Evolutionary conservation across 2,329 filamentous ascomycete genomes (phyloP).

Genomic region (Cyphellophora attinorum): DNA sequence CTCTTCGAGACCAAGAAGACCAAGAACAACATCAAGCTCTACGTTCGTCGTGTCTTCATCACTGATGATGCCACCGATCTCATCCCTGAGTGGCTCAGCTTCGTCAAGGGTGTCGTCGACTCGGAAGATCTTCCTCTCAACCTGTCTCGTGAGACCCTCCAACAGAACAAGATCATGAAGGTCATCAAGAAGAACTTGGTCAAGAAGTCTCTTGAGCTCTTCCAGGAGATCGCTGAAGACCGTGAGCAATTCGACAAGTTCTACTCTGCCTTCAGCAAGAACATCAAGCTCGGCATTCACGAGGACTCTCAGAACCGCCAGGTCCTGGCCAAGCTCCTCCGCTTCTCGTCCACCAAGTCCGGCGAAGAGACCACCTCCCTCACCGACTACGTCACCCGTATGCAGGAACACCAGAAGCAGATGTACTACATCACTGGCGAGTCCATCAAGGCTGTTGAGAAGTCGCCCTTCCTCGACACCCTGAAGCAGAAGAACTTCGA

Average conservation of each 20-base stretch:
- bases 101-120: constrained; percentile 99
- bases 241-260: constrained; percentile 99
- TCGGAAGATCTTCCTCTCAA: constrained; percentile 99
- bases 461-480: constrained; percentile 97
- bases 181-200: constrained; percentile 99
- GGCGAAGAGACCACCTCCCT: constrained; percentile 92
- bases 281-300: constrained; percentile 99
- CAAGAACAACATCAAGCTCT: constrained; percentile 99
- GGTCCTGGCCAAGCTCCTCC: constrained; percentile 90
- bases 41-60: constrained; percentile 99
- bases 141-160: constrained; percentile 98
- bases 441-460: constrained; percentile 94
- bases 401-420: constrained; percentile 99
- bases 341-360: constrained; percentile 98
- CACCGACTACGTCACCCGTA: constrained; percentile 94
- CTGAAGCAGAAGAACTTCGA: constrained; percentile 99
- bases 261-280: constrained; percentile 99
- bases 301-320: constrained; percentile 97
- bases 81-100: constrained; percentile 98
- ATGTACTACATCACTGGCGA: constrained; percentile 99
- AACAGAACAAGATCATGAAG: constrained; percentile 99
- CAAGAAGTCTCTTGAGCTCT: constrained; percentile 99
- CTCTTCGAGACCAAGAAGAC: constrained; percentile 99
- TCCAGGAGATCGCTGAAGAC: constrained; percentile 97
- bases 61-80: constrained; percentile 98